phyloP scores from a whole-genome alignment of 257 asterid species.

The Gardenia jasminoides region DNA sequence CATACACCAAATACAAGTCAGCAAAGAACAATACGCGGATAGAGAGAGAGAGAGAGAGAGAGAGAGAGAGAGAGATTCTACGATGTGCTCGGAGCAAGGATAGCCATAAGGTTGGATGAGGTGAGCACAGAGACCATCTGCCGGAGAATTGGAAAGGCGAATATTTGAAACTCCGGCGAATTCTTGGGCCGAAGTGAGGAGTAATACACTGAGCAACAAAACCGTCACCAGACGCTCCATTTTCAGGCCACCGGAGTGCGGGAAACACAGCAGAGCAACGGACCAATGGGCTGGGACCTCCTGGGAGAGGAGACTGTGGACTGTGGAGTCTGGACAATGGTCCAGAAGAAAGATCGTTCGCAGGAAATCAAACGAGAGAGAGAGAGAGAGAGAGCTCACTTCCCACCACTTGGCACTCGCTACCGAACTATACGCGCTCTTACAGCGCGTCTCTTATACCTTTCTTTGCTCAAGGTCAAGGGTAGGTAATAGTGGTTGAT shows the following conservation, averaged over 20 bases:
- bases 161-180: slow-evolving; percentile 33
- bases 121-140: slow-evolving; percentile 62
- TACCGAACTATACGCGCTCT: neutral
- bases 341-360: neutral
- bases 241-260: neutral
- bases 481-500: too few relatives aligned
- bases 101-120: slow-evolving; percentile 72
- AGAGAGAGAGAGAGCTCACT: too few relatives aligned
- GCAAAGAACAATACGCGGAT: neutral
- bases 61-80: slow-evolving; percentile 31
- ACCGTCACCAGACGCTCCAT: slow-evolving; percentile 22
- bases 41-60: neutral
- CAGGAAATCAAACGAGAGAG: neutral
- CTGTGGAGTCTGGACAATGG: neutral
- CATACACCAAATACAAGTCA: neutral
- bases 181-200: slow-evolving; percentile 33
- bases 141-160: slow-evolving; percentile 40
- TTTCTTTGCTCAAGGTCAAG: neutral
- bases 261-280: neutral
- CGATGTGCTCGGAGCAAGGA: slow-evolving; percentile 84
- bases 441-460: neutral
- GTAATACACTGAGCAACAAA: slow-evolving; percentile 24
- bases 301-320: neutral
- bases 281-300: neutral
- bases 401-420: too few relatives aligned